These are phyloP conservation scores for Solanum aculeatissimum DNA, from an alignment of 305 asterid species.

Conservation along the genomic window DNA sequence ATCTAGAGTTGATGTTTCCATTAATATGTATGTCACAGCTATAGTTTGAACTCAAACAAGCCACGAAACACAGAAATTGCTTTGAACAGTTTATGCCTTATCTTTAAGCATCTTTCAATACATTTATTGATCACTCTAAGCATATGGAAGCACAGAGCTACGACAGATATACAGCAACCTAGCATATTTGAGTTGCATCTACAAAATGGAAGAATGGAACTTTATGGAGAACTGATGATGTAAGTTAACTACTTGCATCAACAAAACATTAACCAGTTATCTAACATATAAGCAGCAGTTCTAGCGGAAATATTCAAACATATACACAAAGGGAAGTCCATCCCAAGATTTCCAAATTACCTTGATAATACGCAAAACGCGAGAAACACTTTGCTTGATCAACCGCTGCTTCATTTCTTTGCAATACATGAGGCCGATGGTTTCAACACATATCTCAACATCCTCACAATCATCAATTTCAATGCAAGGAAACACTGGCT, in stretches of 20 bases:
- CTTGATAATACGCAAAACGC: slow-evolving; percentile 82
- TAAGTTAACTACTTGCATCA: not conserved
- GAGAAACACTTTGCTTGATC: slow-evolving; percentile 81
- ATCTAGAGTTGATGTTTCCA: not conserved
- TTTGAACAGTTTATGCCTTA: not conserved
- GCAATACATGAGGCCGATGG: slow-evolving; percentile 89
- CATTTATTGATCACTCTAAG: not conserved
- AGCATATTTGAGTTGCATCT: not conserved
- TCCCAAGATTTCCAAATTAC: slow-evolving; percentile 19
- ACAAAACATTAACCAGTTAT: not conserved
- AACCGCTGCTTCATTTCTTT: slow-evolving; percentile 76
- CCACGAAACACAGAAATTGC: not conserved
- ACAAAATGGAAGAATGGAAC: not conserved
- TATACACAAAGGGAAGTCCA: not conserved
- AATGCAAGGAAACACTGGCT: slow-evolving; percentile 59
- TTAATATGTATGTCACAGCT: not conserved
- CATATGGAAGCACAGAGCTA: not conserved
- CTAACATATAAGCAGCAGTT: not conserved
- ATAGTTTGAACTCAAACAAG: not conserved
- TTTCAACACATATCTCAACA: slow-evolving; percentile 86
- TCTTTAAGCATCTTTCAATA: not conserved
- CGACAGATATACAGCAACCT: not conserved
- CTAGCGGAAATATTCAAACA: not conserved
- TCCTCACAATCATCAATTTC: slow-evolving; percentile 89
- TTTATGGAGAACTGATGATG: not conserved